Evolutionary conservation across 192 early-diverging fungal genomes (phyloP).

Genomic region (Piromyces sp.): DNA sequence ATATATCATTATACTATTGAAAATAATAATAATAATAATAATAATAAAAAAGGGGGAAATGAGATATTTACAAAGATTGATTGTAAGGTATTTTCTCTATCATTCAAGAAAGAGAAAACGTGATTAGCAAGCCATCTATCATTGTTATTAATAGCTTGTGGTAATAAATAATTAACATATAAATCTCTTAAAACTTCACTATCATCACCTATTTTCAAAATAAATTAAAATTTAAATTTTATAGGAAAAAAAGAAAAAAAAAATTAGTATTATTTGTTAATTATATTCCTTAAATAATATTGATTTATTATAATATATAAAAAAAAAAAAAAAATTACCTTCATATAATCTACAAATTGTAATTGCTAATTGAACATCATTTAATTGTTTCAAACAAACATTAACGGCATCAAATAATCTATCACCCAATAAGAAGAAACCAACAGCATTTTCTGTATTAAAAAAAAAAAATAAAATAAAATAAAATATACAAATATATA

Average conservation of each 20-base stretch:
- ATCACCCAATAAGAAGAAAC: constrained; percentile 85
- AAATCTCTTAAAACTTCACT: constrained; percentile 33
- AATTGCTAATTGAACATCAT: constrained; percentile 83
- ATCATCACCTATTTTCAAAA: constrained; percentile 26
- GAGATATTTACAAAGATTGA: constrained; percentile 29
- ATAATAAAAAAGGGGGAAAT: constrained; percentile 2
- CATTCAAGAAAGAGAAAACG: constrained; percentile 33
- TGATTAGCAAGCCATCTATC: constrained; percentile 50
- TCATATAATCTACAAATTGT: constrained; percentile 80
- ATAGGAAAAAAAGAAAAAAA: no score
- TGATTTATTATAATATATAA: no score
- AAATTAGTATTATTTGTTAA: no score
- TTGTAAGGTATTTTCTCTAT: constrained; percentile 34
- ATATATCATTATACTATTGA: background rate
- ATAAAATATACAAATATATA: background rate
- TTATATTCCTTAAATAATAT: no score
- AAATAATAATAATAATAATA: constrained; percentile 1
- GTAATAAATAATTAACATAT: constrained; percentile 23
- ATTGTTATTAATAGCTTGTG: constrained; percentile 25
- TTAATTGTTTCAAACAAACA: constrained; percentile 78
- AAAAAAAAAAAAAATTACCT: constrained; percentile 30
- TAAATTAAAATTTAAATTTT: no score
- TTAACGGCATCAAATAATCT: constrained; percentile 77
- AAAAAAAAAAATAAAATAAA: constrained; percentile 2
- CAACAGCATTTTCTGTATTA: constrained; percentile 64